These are phyloP conservation scores for Scheffersomyces parashehatae DNA, from an alignment of 1,139 yeast genomes.

Conservation along the genomic window DNA sequence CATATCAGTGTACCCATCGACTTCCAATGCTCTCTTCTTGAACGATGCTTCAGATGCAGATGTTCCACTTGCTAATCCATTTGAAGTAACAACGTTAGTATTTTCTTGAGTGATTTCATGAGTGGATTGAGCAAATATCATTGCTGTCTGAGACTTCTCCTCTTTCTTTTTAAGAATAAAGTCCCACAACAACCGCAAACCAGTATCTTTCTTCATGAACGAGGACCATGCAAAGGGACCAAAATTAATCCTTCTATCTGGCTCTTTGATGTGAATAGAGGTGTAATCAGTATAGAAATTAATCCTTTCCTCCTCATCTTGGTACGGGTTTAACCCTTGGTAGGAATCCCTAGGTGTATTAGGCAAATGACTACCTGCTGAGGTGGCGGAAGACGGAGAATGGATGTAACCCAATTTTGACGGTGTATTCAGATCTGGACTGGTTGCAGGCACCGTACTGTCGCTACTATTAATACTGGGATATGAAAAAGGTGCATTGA, in stretches of 20 bases:
- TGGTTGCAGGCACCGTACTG: not conserved
- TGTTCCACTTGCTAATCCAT: slow-evolving; percentile 14
- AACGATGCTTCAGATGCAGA: slow-evolving; percentile 19
- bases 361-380: too few species aligned
- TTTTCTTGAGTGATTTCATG: slow-evolving; percentile 27
- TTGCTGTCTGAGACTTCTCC: slow-evolving; percentile 14
- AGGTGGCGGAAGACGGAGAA: not conserved
- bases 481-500: not conserved
- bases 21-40: slow-evolving; percentile 26
- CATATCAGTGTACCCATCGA: slow-evolving; percentile 31
- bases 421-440: not conserved
- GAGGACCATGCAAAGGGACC: slow-evolving; percentile 54
- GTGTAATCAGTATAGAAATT: slow-evolving; percentile 44
- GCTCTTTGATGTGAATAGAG: slow-evolving; percentile 38
- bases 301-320: slow-evolving; percentile 26
- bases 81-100: slow-evolving; percentile 19
- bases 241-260: slow-evolving; percentile 36
- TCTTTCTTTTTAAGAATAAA: slow-evolving; percentile 26
- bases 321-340: slow-evolving; percentile 25
- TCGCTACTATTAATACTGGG: not conserved
- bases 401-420: not conserved
- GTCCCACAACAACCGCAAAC: slow-evolving; percentile 35
- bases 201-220: slow-evolving; percentile 48
- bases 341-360: not conserved
- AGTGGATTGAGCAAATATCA: slow-evolving; percentile 13